A percentile compares a stretch with the other conserved stretches of the same genome.
Evolutionary conservation across 2,329 filamentous ascomycete species (phyloP).

Genomic region (Epichloe glyceriae): DNA sequence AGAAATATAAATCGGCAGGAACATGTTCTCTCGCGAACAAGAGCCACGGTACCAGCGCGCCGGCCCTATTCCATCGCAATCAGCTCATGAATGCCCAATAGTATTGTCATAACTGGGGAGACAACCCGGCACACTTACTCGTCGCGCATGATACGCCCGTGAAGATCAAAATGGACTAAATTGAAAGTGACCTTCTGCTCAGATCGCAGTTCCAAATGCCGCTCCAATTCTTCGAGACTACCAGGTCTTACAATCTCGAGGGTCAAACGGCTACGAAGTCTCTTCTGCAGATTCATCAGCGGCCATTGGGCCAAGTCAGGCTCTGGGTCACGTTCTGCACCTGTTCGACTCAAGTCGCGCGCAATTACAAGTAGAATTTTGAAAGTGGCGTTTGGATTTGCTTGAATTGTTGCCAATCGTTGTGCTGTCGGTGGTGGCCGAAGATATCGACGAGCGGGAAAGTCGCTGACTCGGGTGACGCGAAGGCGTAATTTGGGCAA

Average conservation of each 20-base stretch:
- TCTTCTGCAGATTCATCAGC: constrained; percentile 17
- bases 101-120: background rate
- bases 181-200: constrained; percentile 14
- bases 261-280: constrained; percentile 13
- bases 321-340: constrained; percentile 15
- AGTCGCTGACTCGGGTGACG: constrained; percentile 15
- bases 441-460: constrained; percentile 7
- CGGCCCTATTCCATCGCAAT: constrained; percentile 7
- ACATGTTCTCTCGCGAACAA: constrained; percentile 13
- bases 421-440: constrained; percentile 2
- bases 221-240: constrained; percentile 13
- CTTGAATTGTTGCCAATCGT: constrained; percentile 11
- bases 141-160: constrained; percentile 14
- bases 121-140: constrained; percentile 8
- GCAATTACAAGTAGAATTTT: constrained; percentile 17
- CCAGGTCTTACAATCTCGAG: constrained; percentile 15
- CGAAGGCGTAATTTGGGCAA: constrained; percentile 12
- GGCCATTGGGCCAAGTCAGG: constrained; percentile 18
- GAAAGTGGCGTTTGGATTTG: constrained; percentile 9
- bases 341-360: constrained; percentile 14
- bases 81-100: background rate
- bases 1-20: constrained; percentile 7
- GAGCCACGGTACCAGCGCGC: constrained; percentile 13
- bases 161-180: constrained; percentile 17
- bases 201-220: constrained; percentile 11